Base-by-base conservation (phyloP, 2,329 filamentous ascomycete species). In the Fulvia fulva region DNA sequence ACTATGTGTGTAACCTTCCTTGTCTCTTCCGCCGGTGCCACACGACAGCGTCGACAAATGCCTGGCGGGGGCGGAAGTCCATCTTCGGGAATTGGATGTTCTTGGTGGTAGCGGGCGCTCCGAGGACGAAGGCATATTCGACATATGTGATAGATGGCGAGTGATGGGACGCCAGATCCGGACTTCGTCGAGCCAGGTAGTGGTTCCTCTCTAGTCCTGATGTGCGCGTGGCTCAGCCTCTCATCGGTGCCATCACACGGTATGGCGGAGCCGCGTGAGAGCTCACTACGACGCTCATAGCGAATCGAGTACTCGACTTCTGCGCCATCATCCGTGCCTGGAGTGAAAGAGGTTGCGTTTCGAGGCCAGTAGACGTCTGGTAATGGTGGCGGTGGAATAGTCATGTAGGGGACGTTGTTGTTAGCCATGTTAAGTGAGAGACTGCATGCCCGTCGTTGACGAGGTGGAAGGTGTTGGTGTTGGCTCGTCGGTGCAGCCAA, bases 141-240 rank as follows among this genome's bases (percentile, higher is more conserved):
- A 59, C 71, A 74, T 52, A 72, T 68, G 61, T 74, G 71, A 53
- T 70, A 71, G 49, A 71, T 58, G 2, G 66, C 68, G 12, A 72
- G 61, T 8, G 68, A 64, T 22, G 68, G 68, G 19, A 69, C 58
- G 51, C 60, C 52, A 19, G 14, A 21, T 8, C 22, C 32, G 11
- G 19, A 21, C 21, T 44, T 34, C 5, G 37, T 7, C 21, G 51
- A 26, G 14, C 34, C 23, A 21, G 16, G 44, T 23, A 41, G n/a
- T 19, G 37, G 34, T 28, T 7, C 22, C 3, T 37, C 43, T 9
- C 5, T 58, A n/a, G 44, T 19, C 21, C 22, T 44, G 16, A 37
- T 25, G 14, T 44, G 37, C 22, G 51, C 51, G 22, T 25, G 28
- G 21, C n/a, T 23, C 28, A 41, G 7, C 32, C 50, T 32, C 21